Evolutionary conservation across 352 stramenopile species (phyloP).

Genomic region (Phytophthora pinifolia): DNA sequence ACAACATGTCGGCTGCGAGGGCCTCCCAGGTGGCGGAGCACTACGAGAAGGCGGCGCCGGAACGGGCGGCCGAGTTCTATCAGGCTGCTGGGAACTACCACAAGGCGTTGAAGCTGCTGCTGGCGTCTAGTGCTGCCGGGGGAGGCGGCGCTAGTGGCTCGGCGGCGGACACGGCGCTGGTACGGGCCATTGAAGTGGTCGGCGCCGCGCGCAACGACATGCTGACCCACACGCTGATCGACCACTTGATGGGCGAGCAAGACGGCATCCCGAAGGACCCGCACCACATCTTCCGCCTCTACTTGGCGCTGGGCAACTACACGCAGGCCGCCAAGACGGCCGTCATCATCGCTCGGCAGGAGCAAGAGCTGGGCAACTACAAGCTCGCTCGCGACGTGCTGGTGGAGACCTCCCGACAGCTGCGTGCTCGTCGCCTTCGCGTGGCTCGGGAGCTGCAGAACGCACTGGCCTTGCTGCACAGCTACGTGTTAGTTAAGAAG

Average conservation of each 20-base stretch:
- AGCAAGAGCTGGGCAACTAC: slow-evolving; percentile 94
- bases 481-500: slow-evolving; percentile 94
- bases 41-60: slow-evolving; percentile 80
- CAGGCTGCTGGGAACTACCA: slow-evolving; percentile 89
- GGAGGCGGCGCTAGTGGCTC: slow-evolving; percentile 24
- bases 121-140: slow-evolving; percentile 61
- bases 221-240: slow-evolving; percentile 94
- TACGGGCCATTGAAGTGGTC: slow-evolving; percentile 92
- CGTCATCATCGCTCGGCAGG: slow-evolving; percentile 93
- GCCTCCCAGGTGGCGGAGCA: slow-evolving; percentile 89
- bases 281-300: slow-evolving; percentile 94
- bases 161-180: slow-evolving; percentile 78
- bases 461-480: slow-evolving; percentile 91
- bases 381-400: slow-evolving; percentile 91
- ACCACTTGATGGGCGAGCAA: slow-evolving; percentile 95
- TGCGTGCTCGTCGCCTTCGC: slow-evolving; percentile 85
- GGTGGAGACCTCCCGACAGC: slow-evolving; percentile 87
- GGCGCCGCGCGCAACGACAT: slow-evolving; percentile 92
- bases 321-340: slow-evolving; percentile 92
- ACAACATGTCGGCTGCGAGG: slow-evolving; percentile 84
- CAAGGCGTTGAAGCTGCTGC: slow-evolving; percentile 89
- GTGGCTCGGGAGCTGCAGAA: slow-evolving; percentile 88
- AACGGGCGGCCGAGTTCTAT: slow-evolving; percentile 90
- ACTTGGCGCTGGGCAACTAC: slow-evolving; percentile 95
- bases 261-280: slow-evolving; percentile 94